These are phyloP conservation scores for Scortechinia acanthostroma DNA, from an alignment of 2,329 filamentous ascomycete genomes.

Conservation along the genomic window DNA sequence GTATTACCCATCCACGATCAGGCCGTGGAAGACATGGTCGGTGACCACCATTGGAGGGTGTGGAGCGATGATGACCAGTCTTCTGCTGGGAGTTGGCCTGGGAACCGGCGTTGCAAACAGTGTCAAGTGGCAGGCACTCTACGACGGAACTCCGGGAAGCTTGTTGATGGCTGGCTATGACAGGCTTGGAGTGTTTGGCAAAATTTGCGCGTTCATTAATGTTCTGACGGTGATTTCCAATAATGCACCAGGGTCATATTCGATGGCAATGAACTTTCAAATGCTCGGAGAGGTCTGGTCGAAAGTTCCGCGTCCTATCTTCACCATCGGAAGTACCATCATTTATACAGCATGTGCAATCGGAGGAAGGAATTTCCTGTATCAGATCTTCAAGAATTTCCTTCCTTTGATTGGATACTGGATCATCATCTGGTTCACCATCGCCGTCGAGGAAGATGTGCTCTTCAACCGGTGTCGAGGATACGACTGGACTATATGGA, in stretches of 20 bases:
- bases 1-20: constrained; percentile 26
- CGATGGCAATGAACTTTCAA: constrained; percentile 32
- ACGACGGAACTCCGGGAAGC: constrained; percentile 20
- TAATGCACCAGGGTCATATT: constrained; percentile 32
- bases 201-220: constrained; percentile 30
- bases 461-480: constrained; percentile 25
- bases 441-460: constrained; percentile 28
- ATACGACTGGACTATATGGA: constrained; percentile 31
- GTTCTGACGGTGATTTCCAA: constrained; percentile 30
- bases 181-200: constrained; percentile 27
- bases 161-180: constrained; percentile 25
- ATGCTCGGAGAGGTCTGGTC: constrained; percentile 25
- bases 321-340: constrained; percentile 26
- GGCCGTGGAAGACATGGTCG: constrained; percentile 21
- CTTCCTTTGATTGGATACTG: constrained; percentile 36
- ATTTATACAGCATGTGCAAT: constrained; percentile 31
- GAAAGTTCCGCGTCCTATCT: constrained; percentile 29
- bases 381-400: constrained; percentile 32
- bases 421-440: constrained; percentile 29
- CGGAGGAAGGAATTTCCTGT: constrained; percentile 30
- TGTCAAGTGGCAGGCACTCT: constrained; percentile 17
- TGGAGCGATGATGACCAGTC: constrained; percentile 19
- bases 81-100: constrained; percentile 29
- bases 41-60: constrained; percentile 24
- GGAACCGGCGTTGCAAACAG: constrained; percentile 20